Evolutionary conservation across 164 flowering plant species (phyloP), one percentile per base, ranked within the genome.

Genomic region (Dillenia suffruticosa): DNA sequence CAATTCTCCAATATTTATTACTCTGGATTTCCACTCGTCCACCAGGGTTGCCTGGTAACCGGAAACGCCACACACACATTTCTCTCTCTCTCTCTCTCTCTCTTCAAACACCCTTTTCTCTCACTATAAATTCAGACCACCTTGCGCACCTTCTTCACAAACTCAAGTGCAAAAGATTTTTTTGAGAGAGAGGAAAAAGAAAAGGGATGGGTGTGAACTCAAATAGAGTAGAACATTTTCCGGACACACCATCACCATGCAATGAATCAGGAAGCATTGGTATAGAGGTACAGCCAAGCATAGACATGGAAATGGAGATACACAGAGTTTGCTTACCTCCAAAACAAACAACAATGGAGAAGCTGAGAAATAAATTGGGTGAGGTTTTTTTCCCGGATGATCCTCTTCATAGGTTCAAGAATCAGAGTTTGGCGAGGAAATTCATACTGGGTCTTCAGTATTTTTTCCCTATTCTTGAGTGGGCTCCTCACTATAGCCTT

Each of bases 321-420:
- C 97, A 88, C 75, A 68, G 51, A 44, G 98, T 93, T 24, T 77
- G 83, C 58, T 58, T 87, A 67, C 97, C 98, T 43, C 94, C 94
- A 13, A 56, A 66, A 17, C 74, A 57, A 49, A 79, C 77, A 57
- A 77, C 86, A 12, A 51, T 81, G 12, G 73, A 83, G 64, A 81
- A 84, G 56, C 78, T 90, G n/a, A 75, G 66, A 67, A 83, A 76
- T 51, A 67, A 84, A 49, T 67, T 87, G 5, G 64, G 81, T 6
- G 98, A 94, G 68, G 79, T 88, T 22, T 94, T 94, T 74, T 89
- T 94, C 87, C 93, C 97, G 0, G 98, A 94, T 62, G 91, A 90
- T 49, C 98, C 98, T 10, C 71, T 93, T 10, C 74, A 83, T 67
- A 68, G 73, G 58, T 89, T 90, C 76, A 86, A 83, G 67, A 78